Evolutionary conservation across 2,329 filamentous ascomycete genomes (phyloP).

Genomic region (Uncinocarpus reesii): DNA sequence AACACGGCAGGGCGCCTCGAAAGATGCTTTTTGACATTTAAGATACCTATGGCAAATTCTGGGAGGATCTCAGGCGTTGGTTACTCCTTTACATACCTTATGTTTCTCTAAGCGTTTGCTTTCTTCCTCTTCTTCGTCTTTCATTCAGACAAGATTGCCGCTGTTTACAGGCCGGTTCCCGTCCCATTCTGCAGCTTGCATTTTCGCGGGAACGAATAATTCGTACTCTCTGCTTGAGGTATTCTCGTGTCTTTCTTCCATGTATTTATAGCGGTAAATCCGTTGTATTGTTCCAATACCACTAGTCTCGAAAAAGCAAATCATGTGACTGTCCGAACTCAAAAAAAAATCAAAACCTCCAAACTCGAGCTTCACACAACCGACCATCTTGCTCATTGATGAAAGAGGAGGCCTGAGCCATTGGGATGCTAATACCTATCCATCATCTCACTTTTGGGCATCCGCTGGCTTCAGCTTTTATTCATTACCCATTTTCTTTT

Average conservation of each 20-base stretch:
- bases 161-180: background rate
- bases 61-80: slow-evolving; percentile 8
- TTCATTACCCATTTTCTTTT: slow-evolving; percentile 2
- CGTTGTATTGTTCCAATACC: no score
- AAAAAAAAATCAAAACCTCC: no score
- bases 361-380: no score
- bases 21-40: slow-evolving; percentile 5
- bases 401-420: background rate
- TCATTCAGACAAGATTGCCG: background rate
- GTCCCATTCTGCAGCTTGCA: no score
- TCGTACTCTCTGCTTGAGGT: no score
- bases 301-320: no score
- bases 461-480: slow-evolving; percentile 1
- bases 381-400: background rate
- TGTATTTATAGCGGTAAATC: no score
- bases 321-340: no score
- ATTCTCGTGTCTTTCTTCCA: no score
- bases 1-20: slow-evolving; percentile 3
- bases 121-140: background rate
- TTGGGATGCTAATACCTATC: background rate
- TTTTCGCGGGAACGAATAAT: no score
- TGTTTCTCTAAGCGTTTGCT: background rate
- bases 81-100: background rate
- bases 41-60: slow-evolving; percentile 1
- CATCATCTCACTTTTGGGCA: background rate